phyloP scores from a whole-genome alignment of 208 protist genomes.

The Crithidia acanthocephali region DNA sequence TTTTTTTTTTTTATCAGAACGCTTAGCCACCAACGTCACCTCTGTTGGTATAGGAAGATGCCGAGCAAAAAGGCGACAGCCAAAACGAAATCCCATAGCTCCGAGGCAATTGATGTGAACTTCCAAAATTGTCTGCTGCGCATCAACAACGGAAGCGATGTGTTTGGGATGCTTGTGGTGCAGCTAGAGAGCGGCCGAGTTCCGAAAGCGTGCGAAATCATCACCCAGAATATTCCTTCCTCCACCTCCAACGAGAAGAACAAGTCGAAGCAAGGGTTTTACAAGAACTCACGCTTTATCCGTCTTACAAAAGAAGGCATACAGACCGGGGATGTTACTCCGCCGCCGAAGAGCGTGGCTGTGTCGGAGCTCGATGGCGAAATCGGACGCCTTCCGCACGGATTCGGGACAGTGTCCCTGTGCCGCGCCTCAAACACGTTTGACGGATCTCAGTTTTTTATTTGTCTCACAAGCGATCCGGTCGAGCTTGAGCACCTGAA shows the following conservation, averaged over 20 bases:
- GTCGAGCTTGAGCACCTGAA: constrained; percentile 73
- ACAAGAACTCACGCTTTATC: constrained; percentile 62
- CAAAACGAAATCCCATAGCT: constrained; percentile 24
- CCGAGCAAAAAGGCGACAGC: constrained; percentile 15
- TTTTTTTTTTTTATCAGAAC: not conserved
- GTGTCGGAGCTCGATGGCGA: constrained; percentile 66
- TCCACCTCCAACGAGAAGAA: constrained; percentile 52
- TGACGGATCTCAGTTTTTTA: constrained; percentile 83
- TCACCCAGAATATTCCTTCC: constrained; percentile 51
- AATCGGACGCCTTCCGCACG: constrained; percentile 56
- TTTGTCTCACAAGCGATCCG: constrained; percentile 73
- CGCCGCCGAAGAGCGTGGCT: constrained; percentile 40
- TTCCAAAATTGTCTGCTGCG: constrained; percentile 32
- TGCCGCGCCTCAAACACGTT: constrained; percentile 58
- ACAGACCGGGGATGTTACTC: constrained; percentile 73
- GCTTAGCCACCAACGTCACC: not conserved
- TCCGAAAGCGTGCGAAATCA: constrained; percentile 80
- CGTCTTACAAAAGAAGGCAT: constrained; percentile 67
- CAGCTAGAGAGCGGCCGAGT: constrained; percentile 37
- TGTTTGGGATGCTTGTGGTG: constrained; percentile 32
- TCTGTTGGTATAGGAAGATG: constrained; percentile 15
- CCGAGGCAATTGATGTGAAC: constrained; percentile 26
- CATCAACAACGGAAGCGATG: constrained; percentile 30
- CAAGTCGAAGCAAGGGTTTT: constrained; percentile 53
- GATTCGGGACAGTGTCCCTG: constrained; percentile 62